phyloP scores from a whole-genome alignment of 352 stramenopile species.

The Phytopythium vexans region DNA sequence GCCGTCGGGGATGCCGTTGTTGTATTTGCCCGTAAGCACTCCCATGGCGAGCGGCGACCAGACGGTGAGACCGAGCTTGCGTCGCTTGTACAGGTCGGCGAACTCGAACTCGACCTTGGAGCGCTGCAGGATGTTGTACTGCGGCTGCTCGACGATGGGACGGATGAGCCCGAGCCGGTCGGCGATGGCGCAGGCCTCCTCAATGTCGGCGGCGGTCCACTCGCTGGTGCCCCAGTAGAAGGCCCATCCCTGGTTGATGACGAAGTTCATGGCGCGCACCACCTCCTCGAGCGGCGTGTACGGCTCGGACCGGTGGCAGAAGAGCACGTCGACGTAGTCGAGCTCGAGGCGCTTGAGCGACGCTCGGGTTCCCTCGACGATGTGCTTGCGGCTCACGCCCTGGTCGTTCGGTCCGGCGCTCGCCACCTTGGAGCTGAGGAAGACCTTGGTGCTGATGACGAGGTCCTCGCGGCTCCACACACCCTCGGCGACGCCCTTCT shows the following conservation, averaged over 20 bases:
- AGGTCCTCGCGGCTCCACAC: constrained; percentile 42
- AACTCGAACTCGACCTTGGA: too few relatives aligned
- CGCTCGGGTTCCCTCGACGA: constrained; percentile 37
- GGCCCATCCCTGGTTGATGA: too few relatives aligned
- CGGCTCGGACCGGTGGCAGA: constrained; percentile 47
- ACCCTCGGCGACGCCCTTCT: constrained; percentile 28
- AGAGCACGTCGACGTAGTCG: constrained; percentile 51
- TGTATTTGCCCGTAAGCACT: constrained; percentile 49
- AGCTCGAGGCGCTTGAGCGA: constrained; percentile 32
- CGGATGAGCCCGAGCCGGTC: constrained; percentile 30
- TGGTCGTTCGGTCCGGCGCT: constrained; percentile 13
- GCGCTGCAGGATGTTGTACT: constrained; percentile 77
- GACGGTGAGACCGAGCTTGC: constrained; percentile 63
- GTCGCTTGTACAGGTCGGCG: constrained; percentile 69
- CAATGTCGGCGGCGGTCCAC: constrained; percentile 52
- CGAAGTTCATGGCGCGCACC: constrained; percentile 52
- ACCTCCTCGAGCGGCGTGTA: constrained; percentile 55
- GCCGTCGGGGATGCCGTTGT: constrained; percentile 20
- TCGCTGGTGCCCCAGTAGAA: constrained; percentile 62
- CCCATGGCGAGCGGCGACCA: constrained; percentile 34
- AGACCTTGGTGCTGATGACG: too few relatives aligned
- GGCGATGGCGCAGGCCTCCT: constrained; percentile 34
- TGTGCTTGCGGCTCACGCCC: constrained; percentile 28
- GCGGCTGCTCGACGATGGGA: constrained; percentile 46
- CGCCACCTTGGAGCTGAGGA: constrained; percentile 47